Conservation (phyloP, 2,329 filamentous ascomycete genomes). For the Colletotrichum sp. region DNA sequence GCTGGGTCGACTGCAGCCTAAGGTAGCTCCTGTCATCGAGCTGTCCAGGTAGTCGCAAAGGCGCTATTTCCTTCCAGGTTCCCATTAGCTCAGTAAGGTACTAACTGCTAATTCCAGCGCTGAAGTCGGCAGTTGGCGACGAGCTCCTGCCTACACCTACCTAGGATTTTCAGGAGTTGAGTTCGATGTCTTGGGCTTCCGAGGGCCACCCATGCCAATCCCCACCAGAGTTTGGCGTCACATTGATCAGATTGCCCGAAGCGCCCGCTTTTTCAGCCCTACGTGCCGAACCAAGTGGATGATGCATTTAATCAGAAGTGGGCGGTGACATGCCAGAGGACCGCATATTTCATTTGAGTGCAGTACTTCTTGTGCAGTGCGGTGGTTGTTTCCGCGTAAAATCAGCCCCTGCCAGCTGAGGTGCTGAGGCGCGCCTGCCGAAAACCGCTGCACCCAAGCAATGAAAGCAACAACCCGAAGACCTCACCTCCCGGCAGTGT, state of each 20-base stretch:
- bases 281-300: background rate
- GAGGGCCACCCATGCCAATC: background rate
- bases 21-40: background rate
- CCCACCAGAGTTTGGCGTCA: background rate
- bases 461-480: background rate
- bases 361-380: background rate
- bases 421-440: background rate
- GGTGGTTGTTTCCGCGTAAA: background rate
- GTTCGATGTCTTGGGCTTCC: background rate
- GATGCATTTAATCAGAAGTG: background rate
- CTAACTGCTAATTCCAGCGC: too few relatives aligned
- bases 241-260: background rate
- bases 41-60: too few relatives aligned
- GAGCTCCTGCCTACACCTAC: background rate
- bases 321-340: background rate
- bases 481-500: background rate
- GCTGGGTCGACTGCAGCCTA: background rate
- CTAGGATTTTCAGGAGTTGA: background rate
- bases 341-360: background rate
- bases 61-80: too few relatives aligned
- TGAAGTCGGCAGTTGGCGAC: too few relatives aligned
- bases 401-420: too few relatives aligned
- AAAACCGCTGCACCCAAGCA: background rate
- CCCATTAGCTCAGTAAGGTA: too few relatives aligned
- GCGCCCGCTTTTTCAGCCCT: background rate